A percentile compares a stretch with the other conserved stretches of the same genome.
phyloP scores from a whole-genome alignment of 805 yeast genomes.

The Millerozyma miso region DNA sequence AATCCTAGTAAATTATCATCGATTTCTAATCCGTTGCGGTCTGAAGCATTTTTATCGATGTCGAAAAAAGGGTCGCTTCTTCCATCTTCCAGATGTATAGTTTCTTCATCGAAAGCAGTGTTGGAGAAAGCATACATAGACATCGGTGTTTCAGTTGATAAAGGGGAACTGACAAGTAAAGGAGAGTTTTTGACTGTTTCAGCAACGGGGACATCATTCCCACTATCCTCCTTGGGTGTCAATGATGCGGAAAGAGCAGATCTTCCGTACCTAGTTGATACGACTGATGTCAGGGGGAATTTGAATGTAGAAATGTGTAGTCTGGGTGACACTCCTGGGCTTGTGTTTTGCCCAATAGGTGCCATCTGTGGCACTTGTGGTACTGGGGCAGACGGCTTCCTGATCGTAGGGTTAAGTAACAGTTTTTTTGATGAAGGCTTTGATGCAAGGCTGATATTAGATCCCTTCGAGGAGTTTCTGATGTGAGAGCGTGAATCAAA shows the following conservation, averaged over 20 bases:
- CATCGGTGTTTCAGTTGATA: slow-evolving; percentile 27
- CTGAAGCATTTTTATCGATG: not conserved
- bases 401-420: slow-evolving; percentile 10
- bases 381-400: slow-evolving; percentile 12
- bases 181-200: slow-evolving; percentile 15
- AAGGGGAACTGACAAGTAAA: slow-evolving; percentile 33
- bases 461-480: not conserved
- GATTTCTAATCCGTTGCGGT: not conserved
- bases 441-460: not conserved
- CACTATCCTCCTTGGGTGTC: not conserved
- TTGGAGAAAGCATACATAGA: slow-evolving; percentile 12
- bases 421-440: slow-evolving; percentile 1
- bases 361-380: slow-evolving; percentile 9
- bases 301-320: slow-evolving; percentile 7
- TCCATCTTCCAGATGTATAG: not conserved
- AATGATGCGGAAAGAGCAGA: not conserved
- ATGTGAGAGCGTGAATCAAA: slow-evolving; percentile 13
- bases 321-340: not conserved
- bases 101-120: not conserved
- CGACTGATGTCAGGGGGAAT: slow-evolving; percentile 9
- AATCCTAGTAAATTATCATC: not conserved
- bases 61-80: not conserved
- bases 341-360: not conserved
- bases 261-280: not conserved
- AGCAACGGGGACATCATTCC: slow-evolving; percentile 1